Evolutionary conservation across 1,139 yeast genomes (phyloP).

Genomic region (Pichia sp.): DNA sequence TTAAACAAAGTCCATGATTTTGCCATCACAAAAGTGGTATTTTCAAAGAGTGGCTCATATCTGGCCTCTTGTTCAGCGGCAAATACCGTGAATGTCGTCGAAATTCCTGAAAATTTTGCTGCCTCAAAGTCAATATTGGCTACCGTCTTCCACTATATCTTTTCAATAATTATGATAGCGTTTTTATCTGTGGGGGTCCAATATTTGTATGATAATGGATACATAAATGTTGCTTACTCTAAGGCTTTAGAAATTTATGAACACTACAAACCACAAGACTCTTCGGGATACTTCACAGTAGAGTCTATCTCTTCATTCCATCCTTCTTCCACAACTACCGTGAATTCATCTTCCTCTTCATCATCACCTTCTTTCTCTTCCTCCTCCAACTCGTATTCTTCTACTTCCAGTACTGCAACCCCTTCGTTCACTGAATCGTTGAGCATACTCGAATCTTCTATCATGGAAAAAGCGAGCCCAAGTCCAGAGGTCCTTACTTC

Average conservation of each 20-base stretch:
- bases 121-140: constrained; percentile 43
- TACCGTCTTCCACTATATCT: constrained; percentile 42
- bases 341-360: too few relatives aligned
- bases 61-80: constrained; percentile 82
- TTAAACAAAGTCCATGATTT: constrained; percentile 66
- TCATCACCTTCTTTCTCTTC: background rate
- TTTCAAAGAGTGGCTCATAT: constrained; percentile 64
- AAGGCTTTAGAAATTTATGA: constrained; percentile 40
- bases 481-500: background rate
- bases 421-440: background rate
- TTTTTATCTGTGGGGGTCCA: constrained; percentile 37
- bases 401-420: background rate
- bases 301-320: constrained; percentile 27
- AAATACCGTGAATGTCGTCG: constrained; percentile 61
- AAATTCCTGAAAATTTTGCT: constrained; percentile 51
- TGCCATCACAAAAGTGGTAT: constrained; percentile 71
- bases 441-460: background rate
- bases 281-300: constrained; percentile 34
- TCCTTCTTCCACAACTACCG: constrained; percentile 19
- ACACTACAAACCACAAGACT: constrained; percentile 33
- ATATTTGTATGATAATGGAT: constrained; percentile 36
- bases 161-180: constrained; percentile 44
- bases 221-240: constrained; percentile 32
- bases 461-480: background rate
- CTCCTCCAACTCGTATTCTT: background rate